Percentiles rank a stretch among this genome's conserved stretches.
Evolutionary conservation across 805 yeast genomes (phyloP).

Genomic region (Yamadazyma insecticola): DNA sequence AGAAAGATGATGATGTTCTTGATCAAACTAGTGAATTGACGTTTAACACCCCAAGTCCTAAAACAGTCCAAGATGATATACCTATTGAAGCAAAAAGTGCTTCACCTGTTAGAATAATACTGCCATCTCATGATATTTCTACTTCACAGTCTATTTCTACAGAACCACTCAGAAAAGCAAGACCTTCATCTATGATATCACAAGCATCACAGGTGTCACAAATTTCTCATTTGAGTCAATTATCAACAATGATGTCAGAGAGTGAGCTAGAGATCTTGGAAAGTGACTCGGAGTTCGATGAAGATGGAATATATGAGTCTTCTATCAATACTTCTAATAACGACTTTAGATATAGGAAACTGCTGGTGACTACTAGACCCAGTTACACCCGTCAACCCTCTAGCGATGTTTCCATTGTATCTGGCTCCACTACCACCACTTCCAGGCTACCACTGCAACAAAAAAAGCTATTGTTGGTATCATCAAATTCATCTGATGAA

Average conservation of each 20-base stretch:
- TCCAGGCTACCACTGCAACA: slow-evolving; percentile 11
- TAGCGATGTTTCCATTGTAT: slow-evolving; percentile 33
- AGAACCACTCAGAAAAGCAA: slow-evolving; percentile 12
- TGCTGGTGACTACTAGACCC: slow-evolving; percentile 17
- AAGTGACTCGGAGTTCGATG: slow-evolving; percentile 32
- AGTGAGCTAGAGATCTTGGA: slow-evolving; percentile 37
- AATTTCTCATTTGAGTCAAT: slow-evolving; percentile 37
- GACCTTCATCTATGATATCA: slow-evolving; percentile 40
- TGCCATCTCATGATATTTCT: background rate
- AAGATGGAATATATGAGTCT: slow-evolving; percentile 35
- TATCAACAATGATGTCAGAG: slow-evolving; percentile 39
- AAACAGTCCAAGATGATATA: slow-evolving; percentile 8
- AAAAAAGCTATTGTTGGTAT: slow-evolving; percentile 26
- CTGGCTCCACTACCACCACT: slow-evolving; percentile 22
- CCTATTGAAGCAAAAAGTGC: background rate
- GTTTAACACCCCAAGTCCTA: slow-evolving; percentile 12
- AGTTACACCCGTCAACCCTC: slow-evolving; percentile 26
- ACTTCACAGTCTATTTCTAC: background rate
- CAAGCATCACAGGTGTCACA: slow-evolving; percentile 36
- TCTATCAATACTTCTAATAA: slow-evolving; percentile 28
- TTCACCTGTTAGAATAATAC: background rate
- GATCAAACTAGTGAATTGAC: slow-evolving; percentile 11
- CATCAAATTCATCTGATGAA: slow-evolving; percentile 36
- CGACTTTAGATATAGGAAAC: slow-evolving; percentile 4
- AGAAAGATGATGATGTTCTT: slow-evolving; percentile 6